Percentiles rank a stretch among this genome's conserved stretches.
phyloP scores from a whole-genome alignment of 2,329 filamentous ascomycete species.

The Lachnellula subtilissima region DNA sequence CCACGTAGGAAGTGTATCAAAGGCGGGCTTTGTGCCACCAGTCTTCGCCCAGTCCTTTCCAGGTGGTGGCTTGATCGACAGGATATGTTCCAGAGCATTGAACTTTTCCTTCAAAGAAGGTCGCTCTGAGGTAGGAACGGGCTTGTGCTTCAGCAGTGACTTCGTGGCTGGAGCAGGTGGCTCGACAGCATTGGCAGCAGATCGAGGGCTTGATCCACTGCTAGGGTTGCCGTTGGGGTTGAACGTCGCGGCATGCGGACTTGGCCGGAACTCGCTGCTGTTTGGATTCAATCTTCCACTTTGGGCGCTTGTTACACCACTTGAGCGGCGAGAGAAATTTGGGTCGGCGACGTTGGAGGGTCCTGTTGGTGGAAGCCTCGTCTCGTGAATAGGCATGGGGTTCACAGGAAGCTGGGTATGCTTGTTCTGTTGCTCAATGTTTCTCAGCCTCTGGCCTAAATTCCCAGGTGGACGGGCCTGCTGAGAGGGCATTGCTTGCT shows the following conservation, averaged over 20 bases:
- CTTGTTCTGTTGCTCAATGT: slow-evolving; percentile 26
- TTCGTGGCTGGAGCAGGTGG: slow-evolving; percentile 37
- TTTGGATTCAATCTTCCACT: slow-evolving; percentile 58
- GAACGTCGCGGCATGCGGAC: slow-evolving; percentile 74
- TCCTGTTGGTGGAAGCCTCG: slow-evolving; percentile 68
- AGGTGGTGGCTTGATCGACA: slow-evolving; percentile 48
- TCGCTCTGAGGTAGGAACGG: slow-evolving; percentile 52
- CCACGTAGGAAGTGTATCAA: slow-evolving; percentile 83
- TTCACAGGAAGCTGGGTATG: slow-evolving; percentile 16
- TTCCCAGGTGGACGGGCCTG: slow-evolving; percentile 17
- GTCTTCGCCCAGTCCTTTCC: slow-evolving; percentile 68
- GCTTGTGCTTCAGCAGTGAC: slow-evolving; percentile 65
- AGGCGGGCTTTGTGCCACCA: slow-evolving; percentile 78
- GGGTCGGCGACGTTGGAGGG: slow-evolving; percentile 56
- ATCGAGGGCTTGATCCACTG: slow-evolving; percentile 66
- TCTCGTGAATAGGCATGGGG: slow-evolving; percentile 43
- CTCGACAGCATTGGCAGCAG: slow-evolving; percentile 37
- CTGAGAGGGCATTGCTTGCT: slow-evolving; percentile 21
- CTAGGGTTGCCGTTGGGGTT: slow-evolving; percentile 62
- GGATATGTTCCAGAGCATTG: slow-evolving; percentile 57
- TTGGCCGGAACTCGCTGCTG: slow-evolving; percentile 78
- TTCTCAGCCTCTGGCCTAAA: slow-evolving; percentile 25
- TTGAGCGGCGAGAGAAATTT: slow-evolving; percentile 50
- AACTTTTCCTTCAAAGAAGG: slow-evolving; percentile 51
- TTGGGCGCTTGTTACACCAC: slow-evolving; percentile 47